Percentiles rank a stretch among this genome's conserved stretches.
phyloP scores from a whole-genome alignment of 2,329 filamentous ascomycete genomes.

The Colletotrichum limetticola region DNA sequence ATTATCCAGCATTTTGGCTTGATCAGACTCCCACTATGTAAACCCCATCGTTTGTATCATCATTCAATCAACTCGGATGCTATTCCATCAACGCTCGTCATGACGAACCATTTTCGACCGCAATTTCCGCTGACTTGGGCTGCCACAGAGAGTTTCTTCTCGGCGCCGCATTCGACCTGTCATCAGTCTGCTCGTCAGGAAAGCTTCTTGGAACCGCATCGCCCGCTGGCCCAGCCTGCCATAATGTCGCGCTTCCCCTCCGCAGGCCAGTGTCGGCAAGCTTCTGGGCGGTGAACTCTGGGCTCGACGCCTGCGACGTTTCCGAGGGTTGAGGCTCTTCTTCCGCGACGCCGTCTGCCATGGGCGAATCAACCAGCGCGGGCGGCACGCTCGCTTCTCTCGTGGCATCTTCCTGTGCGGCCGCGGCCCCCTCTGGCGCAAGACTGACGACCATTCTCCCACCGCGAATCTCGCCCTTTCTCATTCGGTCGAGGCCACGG shows the following conservation, averaged over 20 bases:
- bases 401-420: not conserved
- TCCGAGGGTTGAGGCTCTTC: not conserved
- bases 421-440: not conserved
- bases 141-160: conserved; percentile 16
- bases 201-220: conserved; percentile 18
- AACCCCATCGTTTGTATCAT: not conserved
- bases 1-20: not conserved
- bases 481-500: conserved; percentile 71
- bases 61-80: not conserved
- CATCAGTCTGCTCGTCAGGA: not conserved
- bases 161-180: not conserved
- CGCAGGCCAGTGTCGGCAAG: conserved; percentile 10
- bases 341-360: not conserved
- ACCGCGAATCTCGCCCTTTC: conserved; percentile 73
- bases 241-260: conserved; percentile 20
- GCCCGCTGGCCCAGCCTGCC: conserved; percentile 2
- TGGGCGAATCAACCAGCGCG: conserved; percentile 15
- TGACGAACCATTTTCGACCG: not conserved
- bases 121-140: conserved; percentile 6
- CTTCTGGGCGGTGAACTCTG: conserved; percentile 22
- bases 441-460: conserved; percentile 72
- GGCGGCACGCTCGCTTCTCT: conserved; percentile 17
- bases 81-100: not conserved
- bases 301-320: conserved; percentile 19
- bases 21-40: not conserved